Percentiles rank a stretch among this genome's conserved stretches.
phyloP scores from a whole-genome alignment of 345 rosid species.

The Eucalyptus camaldulensis region DNA sequence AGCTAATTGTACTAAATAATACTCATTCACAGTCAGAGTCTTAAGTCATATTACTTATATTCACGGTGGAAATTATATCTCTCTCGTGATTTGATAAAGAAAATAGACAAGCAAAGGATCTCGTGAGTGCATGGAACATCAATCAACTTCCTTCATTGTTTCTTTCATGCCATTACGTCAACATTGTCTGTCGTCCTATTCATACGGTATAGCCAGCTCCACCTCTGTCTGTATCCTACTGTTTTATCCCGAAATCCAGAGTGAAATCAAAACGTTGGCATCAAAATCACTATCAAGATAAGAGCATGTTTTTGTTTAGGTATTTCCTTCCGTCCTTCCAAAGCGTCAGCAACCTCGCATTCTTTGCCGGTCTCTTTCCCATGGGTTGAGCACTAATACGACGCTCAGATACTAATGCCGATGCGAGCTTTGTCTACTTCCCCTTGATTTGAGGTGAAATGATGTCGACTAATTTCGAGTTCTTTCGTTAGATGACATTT shows the following conservation, averaged over 20 bases:
- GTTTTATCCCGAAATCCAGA: background rate
- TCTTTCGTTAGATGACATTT: background rate
- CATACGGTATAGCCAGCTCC: background rate
- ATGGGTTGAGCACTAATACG: background rate
- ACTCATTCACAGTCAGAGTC: background rate
- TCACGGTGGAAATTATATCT: background rate
- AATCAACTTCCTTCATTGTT: background rate
- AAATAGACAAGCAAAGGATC: background rate
- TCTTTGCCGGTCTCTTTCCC: background rate
- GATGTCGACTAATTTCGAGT: background rate
- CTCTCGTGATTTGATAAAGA: background rate
- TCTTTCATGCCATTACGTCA: background rate
- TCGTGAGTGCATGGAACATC: background rate
- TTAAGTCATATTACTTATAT: background rate
- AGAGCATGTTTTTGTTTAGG: background rate
- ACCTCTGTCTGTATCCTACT: background rate
- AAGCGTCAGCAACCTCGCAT: background rate
- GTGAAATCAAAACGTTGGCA: background rate
- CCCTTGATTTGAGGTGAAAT: background rate
- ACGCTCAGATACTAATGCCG: background rate
- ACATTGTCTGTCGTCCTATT: background rate
- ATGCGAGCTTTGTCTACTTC: background rate
- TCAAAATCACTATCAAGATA: background rate
- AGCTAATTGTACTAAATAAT: background rate
- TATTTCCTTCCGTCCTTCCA: background rate